Conservation (phyloP, 2,329 filamentous ascomycete species). For the Microdochium paspali region DNA sequence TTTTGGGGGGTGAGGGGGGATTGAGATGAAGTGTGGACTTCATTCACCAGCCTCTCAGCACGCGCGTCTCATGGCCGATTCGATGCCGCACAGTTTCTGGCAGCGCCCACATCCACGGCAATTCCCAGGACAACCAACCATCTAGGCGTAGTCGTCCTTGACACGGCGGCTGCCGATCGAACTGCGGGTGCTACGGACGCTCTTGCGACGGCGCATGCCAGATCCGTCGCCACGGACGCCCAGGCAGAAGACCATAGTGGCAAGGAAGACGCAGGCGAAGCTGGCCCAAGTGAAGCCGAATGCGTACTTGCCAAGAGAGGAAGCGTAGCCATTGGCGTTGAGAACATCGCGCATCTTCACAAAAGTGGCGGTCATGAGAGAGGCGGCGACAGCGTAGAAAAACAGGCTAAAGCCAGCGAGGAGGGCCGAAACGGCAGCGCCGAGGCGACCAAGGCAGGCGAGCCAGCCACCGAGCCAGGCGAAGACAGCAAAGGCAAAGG, state of each 20-base stretch:
- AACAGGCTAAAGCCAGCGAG: slow-evolving; percentile 52
- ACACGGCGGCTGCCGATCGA: slow-evolving; percentile 50
- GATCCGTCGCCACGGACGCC: slow-evolving; percentile 42
- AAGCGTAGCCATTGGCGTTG: slow-evolving; percentile 39
- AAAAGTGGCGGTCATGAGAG: slow-evolving; percentile 65
- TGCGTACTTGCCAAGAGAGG: slow-evolving; percentile 55
- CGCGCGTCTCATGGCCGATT: too few relatives aligned
- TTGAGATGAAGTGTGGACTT: background rate
- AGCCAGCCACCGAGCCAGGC: slow-evolving; percentile 61
- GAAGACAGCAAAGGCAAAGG: slow-evolving; percentile 65
- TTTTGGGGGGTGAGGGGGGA: background rate
- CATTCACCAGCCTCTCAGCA: background rate
- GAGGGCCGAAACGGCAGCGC: slow-evolving; percentile 55
- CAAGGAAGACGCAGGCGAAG: slow-evolving; percentile 57
- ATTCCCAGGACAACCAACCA: background rate
- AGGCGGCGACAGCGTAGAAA: slow-evolving; percentile 56
- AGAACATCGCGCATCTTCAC: slow-evolving; percentile 63
- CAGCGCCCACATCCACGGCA: background rate
- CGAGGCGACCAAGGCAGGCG: slow-evolving; percentile 62
- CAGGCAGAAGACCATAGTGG: slow-evolving; percentile 44
- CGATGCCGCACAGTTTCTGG: too few relatives aligned
- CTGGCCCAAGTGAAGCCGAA: slow-evolving; percentile 77
- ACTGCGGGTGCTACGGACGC: slow-evolving; percentile 41
- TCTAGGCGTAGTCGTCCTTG: slow-evolving; percentile 60
- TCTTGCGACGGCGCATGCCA: slow-evolving; percentile 35